Conservation (phyloP, 371 early-diverging fungal genomes). For the Zychaea mexicana region DNA sequence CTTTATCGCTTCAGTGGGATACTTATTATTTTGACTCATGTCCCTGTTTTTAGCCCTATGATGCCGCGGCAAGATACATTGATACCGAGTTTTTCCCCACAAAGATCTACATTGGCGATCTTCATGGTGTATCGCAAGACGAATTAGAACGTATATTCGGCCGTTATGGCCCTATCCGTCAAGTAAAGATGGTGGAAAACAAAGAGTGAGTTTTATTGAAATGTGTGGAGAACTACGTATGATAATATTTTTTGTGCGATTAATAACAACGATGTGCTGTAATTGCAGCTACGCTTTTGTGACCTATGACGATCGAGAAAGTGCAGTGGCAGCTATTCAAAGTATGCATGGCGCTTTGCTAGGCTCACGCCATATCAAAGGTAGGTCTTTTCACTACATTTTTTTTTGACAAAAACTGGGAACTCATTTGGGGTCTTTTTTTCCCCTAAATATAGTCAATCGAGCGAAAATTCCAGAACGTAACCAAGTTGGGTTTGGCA, state of each 20-base stretch:
- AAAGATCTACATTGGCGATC: conserved; percentile 60
- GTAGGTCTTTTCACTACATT: no score
- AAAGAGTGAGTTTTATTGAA: conserved; percentile 42
- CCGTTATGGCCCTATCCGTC: conserved; percentile 55
- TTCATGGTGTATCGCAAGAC: conserved; percentile 39
- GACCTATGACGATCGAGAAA: conserved; percentile 48
- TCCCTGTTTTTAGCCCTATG: conserved; percentile 46
- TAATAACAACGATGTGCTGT: not conserved
- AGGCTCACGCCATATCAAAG: conserved; percentile 53
- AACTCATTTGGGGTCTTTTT: not conserved
- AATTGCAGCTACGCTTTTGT: conserved; percentile 53
- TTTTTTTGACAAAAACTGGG: not conserved
- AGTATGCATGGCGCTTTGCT: conserved; percentile 53
- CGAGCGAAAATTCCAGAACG: conserved; percentile 65
- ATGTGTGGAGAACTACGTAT: not conserved
- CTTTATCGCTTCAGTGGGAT: no score
- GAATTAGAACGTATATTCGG: conserved; percentile 42
- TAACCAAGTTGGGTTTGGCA: conserved; percentile 62
- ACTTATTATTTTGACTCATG: no score
- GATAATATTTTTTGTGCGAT: not conserved
- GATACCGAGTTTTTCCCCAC: conserved; percentile 62
- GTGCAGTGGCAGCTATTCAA: conserved; percentile 50
- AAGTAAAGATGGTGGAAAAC: conserved; percentile 58
- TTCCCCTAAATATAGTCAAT: conserved; percentile 35
- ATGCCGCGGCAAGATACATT: conserved; percentile 57